A percentile compares a stretch with the other conserved stretches of the same genome.
These are phyloP conservation scores for Fagopyrum esculentum DNA, from an alignment of 148 eudicot species.

Conservation along the genomic window DNA sequence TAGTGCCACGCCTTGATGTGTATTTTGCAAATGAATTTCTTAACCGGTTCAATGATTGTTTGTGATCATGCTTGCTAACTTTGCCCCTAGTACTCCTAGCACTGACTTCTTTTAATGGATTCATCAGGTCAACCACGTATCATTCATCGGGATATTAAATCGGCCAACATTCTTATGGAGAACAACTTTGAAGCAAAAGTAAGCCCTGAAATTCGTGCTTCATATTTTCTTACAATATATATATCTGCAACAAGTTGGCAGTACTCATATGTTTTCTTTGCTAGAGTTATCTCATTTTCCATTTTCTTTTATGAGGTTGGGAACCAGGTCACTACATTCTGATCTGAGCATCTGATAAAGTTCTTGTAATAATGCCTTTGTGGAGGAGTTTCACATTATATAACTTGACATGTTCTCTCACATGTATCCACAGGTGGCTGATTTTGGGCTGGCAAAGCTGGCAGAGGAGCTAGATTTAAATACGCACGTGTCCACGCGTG, in stretches of 20 bases:
- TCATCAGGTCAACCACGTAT: slow-evolving; percentile 68
- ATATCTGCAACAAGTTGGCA: neutral
- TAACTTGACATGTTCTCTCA: neutral
- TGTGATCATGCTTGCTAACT: neutral
- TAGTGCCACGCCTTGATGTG: neutral
- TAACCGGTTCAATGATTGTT: neutral
- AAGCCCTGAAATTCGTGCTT: slow-evolving; percentile 8
- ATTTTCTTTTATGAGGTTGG: neutral
- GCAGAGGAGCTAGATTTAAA: slow-evolving; percentile 41
- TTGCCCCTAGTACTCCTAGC: neutral
- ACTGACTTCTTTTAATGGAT: slow-evolving; percentile 2
- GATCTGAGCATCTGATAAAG: neutral
- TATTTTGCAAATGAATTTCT: neutral
- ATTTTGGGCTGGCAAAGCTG: slow-evolving; percentile 45
- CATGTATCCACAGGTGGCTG: slow-evolving; percentile 32
- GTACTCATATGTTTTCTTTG: neutral
- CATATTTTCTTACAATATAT: neutral
- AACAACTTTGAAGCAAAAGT: slow-evolving; percentile 82
- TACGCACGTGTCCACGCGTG: slow-evolving; percentile 46
- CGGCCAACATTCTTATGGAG: slow-evolving; percentile 71
- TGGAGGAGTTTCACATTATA: slow-evolving; percentile 3
- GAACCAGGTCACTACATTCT: neutral
- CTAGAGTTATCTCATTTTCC: neutral
- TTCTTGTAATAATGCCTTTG: neutral
- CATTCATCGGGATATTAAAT: slow-evolving; percentile 80